Base-by-base conservation (phyloP, 805 yeast species). In the Suhomyces prunicola region DNA sequence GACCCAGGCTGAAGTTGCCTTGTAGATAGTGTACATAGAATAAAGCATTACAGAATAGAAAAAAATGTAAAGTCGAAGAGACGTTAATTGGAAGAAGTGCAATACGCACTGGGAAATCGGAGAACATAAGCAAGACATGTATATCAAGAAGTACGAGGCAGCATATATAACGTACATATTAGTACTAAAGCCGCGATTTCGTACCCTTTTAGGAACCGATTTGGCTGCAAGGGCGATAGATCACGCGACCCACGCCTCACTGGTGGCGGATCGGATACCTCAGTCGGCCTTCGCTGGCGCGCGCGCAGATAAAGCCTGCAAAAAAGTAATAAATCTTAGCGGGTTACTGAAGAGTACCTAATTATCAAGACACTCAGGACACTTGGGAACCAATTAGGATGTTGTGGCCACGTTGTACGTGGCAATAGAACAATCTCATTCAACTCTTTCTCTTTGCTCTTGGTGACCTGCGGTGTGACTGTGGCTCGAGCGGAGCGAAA, bases 11-110 rank as follows among this genome's bases (percentile, higher is more conserved):
- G 48, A 46, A 41, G 35, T 44, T 13, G 51, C 51, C 17, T 46
- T 47, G 48, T 45, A 51, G 33, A 47, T 51, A 48, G 23, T 51
- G 54, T 51, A 51, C 47, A 51, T 51, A 51, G 52, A 35, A 26
- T 39, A 17, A 39, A 17, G 9, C 36, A 33, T 33, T n/a, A 33
- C 39, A 31, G 33, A 31, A 40, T 40, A 33, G 54, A 17, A 46
- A 13, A 13, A 52, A 45, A 27, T 44, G 35, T 50, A 33, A 17
- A n/a, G 17, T 10, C 17, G 4, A 31, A 27, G 31, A 8, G 5
- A 5, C 8, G 13, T 27, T 27, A 2, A 26, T 7, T 26, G 27
- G 27, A 26, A 24, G 19, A 19, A 19, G 19, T 19, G 19, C 19
- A 19, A 19, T 2, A 19, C 19, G 3, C 19, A 19, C 19, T 19